phyloP scores from a whole-genome alignment of 164 flowering plant species.

The Pachysandra terminalis region DNA sequence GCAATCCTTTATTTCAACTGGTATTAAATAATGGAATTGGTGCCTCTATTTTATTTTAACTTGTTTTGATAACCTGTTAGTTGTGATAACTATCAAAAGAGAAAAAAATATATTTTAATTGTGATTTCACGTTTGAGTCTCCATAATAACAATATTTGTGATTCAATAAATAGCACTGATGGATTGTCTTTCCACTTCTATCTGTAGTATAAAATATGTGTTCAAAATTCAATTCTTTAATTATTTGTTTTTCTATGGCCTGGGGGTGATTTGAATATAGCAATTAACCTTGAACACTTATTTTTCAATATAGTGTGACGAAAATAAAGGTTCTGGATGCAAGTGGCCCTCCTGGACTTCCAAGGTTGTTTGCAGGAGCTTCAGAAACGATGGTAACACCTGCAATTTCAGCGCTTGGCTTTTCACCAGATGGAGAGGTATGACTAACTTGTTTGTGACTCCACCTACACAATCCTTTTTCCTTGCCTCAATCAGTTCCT shows the following conservation, averaged over 20 bases:
- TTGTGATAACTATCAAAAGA: background rate
- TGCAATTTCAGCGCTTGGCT: slow-evolving; percentile 79
- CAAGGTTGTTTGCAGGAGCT: slow-evolving; percentile 65
- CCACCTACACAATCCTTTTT: background rate
- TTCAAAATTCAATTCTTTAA: background rate
- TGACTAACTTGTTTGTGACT: background rate
- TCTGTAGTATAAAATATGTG: background rate
- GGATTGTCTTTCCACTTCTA: background rate
- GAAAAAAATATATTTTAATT: too few species aligned
- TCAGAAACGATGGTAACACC: slow-evolving; percentile 48
- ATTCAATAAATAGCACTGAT: background rate
- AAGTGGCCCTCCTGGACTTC: slow-evolving; percentile 95
- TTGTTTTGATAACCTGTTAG: background rate
- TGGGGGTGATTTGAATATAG: background rate
- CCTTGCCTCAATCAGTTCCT: background rate
- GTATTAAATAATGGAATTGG: background rate
- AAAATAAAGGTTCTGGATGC: slow-evolving; percentile 91
- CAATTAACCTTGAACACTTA: background rate
- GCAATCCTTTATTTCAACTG: too few species aligned
- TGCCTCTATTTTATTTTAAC: background rate
- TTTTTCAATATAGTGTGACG: slow-evolving; percentile 44
- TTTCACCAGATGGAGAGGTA: slow-evolving; percentile 99
- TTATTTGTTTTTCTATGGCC: background rate
- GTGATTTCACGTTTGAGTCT: too few species aligned
- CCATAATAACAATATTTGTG: too few species aligned